Percentiles rank a stretch among this genome's conserved stretches.
phyloP scores from a whole-genome alignment of 352 stramenopile genomes.

The Phytophthora sp. region DNA sequence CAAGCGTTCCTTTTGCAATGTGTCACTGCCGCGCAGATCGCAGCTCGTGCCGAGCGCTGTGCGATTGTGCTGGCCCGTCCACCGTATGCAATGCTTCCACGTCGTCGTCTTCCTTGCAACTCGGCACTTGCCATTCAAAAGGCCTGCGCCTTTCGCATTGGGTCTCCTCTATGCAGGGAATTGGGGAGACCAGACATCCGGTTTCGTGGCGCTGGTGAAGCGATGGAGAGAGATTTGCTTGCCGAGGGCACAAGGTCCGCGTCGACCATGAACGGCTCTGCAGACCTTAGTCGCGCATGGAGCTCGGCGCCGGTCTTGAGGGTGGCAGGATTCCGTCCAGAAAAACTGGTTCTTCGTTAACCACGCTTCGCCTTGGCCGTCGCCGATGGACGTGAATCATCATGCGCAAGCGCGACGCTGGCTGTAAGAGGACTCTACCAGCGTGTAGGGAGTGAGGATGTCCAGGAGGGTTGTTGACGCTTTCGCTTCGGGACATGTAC shows the following conservation, averaged over 20 bases:
- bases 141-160: conserved; percentile 30
- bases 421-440: not conserved
- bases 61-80: conserved; percentile 36
- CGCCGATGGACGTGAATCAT: conserved; percentile 7
- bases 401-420: not conserved
- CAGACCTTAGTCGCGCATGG: conserved; percentile 24
- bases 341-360: conserved; percentile 28
- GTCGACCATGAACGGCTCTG: conserved; percentile 15
- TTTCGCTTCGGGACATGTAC: no score
- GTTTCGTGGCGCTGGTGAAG: conserved; percentile 23
- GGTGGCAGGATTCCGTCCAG: conserved; percentile 23
- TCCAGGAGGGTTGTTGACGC: no score
- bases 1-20: conserved; percentile 43
- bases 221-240: conserved; percentile 28
- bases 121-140: conserved; percentile 20
- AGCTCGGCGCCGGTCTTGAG: conserved; percentile 13
- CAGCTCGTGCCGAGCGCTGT: conserved; percentile 16
- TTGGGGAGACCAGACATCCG: conserved; percentile 21
- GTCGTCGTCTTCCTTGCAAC: conserved; percentile 24
- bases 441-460: no score
- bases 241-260: not conserved
- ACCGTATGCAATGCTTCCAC: conserved; percentile 46
- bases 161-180: conserved; percentile 25
- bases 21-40: conserved; percentile 24
- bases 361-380: not conserved